These are phyloP conservation scores for Plantago lanceolata DNA, from an alignment of 305 asterid species.

Conservation along the genomic window DNA sequence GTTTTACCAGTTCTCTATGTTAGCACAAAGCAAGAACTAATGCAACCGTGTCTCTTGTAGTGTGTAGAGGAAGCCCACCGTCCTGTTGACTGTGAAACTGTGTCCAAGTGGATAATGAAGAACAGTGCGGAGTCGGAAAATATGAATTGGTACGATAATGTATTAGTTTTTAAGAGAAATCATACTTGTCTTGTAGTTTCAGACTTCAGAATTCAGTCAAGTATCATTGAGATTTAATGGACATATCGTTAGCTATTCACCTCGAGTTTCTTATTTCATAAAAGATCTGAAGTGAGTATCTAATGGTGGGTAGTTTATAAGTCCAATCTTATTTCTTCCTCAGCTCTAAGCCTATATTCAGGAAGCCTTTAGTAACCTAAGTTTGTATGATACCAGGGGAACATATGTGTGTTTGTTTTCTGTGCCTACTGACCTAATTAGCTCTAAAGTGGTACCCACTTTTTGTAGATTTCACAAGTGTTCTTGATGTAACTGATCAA, in stretches of 20 bases:
- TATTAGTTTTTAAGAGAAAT: conserved; percentile 8
- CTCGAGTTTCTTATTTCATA: not conserved
- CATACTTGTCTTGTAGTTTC: conserved; percentile 8
- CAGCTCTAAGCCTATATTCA: too few relatives aligned
- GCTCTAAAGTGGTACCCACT: too few relatives aligned
- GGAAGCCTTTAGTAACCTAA: too few relatives aligned
- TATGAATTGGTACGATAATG: conserved; percentile 69
- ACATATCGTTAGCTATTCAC: not conserved
- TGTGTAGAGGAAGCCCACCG: conserved; percentile 95
- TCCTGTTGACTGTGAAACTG: conserved; percentile 93
- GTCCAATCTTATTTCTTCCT: too few relatives aligned
- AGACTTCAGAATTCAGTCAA: not conserved
- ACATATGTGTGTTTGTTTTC: too few relatives aligned
- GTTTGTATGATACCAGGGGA: too few relatives aligned
- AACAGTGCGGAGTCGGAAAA: conserved; percentile 93
- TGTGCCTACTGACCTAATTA: too few relatives aligned
- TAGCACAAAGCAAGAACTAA: conserved; percentile 16
- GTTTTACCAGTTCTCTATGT: conserved; percentile 11
- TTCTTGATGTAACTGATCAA: too few relatives aligned
- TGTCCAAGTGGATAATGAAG: conserved; percentile 87
- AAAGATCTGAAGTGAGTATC: not conserved
- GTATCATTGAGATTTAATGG: not conserved
- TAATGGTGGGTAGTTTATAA: not conserved
- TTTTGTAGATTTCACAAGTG: too few relatives aligned
- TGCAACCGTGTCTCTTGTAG: conserved; percentile 34